Evolutionary conservation across 495 filamentous ascomycete genomes (phyloP), one percentile per base, ranked within the genome.

Genomic region (Trichoderma virens): DNA sequence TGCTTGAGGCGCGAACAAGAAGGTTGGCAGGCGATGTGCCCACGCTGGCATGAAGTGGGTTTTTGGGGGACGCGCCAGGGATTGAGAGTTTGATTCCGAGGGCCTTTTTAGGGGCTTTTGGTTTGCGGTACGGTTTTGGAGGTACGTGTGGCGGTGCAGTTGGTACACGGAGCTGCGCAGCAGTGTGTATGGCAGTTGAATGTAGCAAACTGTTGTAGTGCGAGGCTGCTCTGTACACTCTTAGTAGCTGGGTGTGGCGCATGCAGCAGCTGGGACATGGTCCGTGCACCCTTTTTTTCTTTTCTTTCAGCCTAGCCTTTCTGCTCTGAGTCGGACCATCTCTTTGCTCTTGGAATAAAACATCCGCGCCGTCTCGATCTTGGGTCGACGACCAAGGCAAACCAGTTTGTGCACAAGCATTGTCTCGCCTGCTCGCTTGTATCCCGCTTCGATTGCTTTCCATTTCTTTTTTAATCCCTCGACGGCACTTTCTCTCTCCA

Each of bases 21-120:
- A n/a, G n/a, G n/a, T n/a, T n/a, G n/a, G n/a, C n/a, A n/a, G n/a
- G n/a, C n/a, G n/a, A n/a, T 25, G 45, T 25, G 25, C 25, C 25
- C 51, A 56, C 51, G 51, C 51, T 56, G 51, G 51, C 51, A 56
- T 56, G 25, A 56, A 56, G 11, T 13, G 6, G 45, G 45, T 56
- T 16, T 28, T 28, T 2, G 7, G 51, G 51, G 5, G 9, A 28
- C 45, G 45, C 51, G 51, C 51, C 51, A 56, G 51, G 25, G 51
- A 23, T 47, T 35, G 34, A 35, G 34, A 35, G 34, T n/a, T n/a
- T n/a, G n/a, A n/a, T n/a, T n/a, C n/a, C 34, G 34, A 35, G 34
- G 27, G 45, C 18, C n/a, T 51, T 51, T n/a, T 30, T 27, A 27
- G 25, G 51, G 41, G 51, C 5, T 6, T 23, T 47, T 47, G 16